Evolutionary conservation across 192 early-diverging fungal genomes (phyloP), one percentile per base, ranked within the genome.

Genomic region (Fimicolochytrium jonesii): DNA sequence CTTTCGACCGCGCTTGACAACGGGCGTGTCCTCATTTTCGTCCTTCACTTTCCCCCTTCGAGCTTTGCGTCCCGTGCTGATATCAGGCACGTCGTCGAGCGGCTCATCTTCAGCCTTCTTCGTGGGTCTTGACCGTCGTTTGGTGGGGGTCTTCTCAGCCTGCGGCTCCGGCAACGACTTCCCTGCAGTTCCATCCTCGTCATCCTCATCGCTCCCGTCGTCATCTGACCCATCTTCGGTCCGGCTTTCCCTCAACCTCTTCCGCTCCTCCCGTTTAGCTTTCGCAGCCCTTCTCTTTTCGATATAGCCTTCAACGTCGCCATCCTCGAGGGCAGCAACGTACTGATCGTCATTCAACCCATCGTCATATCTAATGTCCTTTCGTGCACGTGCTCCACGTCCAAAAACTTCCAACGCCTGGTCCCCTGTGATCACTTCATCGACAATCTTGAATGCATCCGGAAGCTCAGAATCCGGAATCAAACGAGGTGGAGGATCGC

Each of bases 311-410:
- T 80, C 68, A 42, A 79, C 49, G 36, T 71, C 73, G 1, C 78
- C 81, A 7, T 34, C 43, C 29, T 78, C 78, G 15, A 81, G 63
- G 6, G 76, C 87, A 41, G 87, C 75, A n/a, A 95, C 66, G 83
- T 85, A 99, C 68, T 99, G 90, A 39, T 96, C 92, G 57, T 99
- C 94, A 1, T 88, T 92, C 64, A 97, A 76, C 5, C 88, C 93
- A 63, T 99, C 93, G 61, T 92, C 91, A 69, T 98, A 97, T 10
- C 79, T 81, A 42, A 93, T 85, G 43, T 85, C 82, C 33, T 78
- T 85, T 32, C 87, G 82, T 15, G 71, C 82, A 50, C 96, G 77
- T 49, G 88, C 85, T 42, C 88, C 87, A 45, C 92, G 83, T 33
- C 87, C 88, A 37, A 84, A 79, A 35, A 84, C 69, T 35, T 78